Evolutionary conservation across 345 rosid species (phyloP).

Genomic region (Ceriops tagal): DNA sequence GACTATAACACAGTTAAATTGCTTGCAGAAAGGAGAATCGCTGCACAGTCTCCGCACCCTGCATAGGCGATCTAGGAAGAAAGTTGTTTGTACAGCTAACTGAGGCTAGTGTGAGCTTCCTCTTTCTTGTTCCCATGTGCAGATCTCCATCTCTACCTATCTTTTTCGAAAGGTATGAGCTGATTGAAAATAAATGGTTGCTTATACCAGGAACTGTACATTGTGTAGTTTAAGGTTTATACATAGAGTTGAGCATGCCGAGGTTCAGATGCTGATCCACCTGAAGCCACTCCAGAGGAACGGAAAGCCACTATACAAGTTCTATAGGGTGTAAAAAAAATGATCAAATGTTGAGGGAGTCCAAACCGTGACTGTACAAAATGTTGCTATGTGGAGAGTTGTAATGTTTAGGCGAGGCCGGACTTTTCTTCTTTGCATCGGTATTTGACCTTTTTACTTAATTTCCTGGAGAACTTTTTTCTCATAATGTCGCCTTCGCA

Average conservation of each 20-base stretch:
- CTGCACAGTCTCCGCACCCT: slow-evolving; percentile 46
- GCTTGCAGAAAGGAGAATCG: slow-evolving; percentile 64
- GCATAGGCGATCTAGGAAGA: slow-evolving; percentile 39
- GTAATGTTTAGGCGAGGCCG: slow-evolving; percentile 46
- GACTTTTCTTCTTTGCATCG: slow-evolving; percentile 32
- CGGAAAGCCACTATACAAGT: slow-evolving; percentile 29
- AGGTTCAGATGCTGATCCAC: slow-evolving; percentile 35
- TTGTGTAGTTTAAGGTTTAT: slow-evolving; percentile 67
- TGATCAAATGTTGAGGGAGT: slow-evolving; percentile 36
- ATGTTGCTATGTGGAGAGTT: slow-evolving; percentile 50
- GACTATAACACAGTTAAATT: not conserved
- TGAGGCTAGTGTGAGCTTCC: slow-evolving; percentile 43
- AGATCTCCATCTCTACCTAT: slow-evolving; percentile 26
- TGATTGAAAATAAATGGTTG: slow-evolving; percentile 46
- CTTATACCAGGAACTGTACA: slow-evolving; percentile 57
- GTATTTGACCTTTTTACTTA: slow-evolving; percentile 23
- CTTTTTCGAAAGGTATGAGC: slow-evolving; percentile 43
- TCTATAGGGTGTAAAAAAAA: slow-evolving; percentile 49
- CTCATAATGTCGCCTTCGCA: slow-evolving; percentile 1
- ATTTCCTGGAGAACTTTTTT: slow-evolving; percentile 19
- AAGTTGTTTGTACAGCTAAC: slow-evolving; percentile 68
- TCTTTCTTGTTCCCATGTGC: slow-evolving; percentile 27
- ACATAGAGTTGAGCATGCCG: slow-evolving; percentile 44
- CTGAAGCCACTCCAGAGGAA: slow-evolving; percentile 36
- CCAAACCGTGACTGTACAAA: slow-evolving; percentile 45